Base-by-base conservation (phyloP, 2,329 filamentous ascomycete genomes). In the Clarireedia hainanense region DNA sequence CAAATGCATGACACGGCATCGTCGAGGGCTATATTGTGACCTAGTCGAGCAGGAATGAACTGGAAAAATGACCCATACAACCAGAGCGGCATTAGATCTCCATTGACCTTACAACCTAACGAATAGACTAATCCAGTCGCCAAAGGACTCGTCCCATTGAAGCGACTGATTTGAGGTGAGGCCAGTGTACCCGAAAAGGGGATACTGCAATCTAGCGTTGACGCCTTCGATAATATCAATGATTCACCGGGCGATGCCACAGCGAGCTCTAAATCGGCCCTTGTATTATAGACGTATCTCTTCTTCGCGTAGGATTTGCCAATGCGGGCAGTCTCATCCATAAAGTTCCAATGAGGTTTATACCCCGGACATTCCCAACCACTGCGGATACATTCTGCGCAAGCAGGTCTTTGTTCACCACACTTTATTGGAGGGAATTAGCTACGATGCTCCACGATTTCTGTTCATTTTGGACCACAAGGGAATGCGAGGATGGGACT, bases 331-430 rank as follows among this genome's bases (percentile, higher is more conserved):
- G 52, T 50, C 37, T 62, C 60, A 43, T 62, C 55, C 43, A 62
- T 53, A 23, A 62, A 62, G 23, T 55, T 61, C 55, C 57, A 62
- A 20, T 42, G 36, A 2, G 51, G 15, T 23, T 49, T 34, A 36
- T 61, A 60, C 3, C 59, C 59, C 7, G 58, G 56, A 52, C 61
- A 63, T 2, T 14, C 23, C 58, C 55, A 60, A 12, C 56, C 59
- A 46, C 45, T 52, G 10, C 30, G 53, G n/a, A 61, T 56, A 23
- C 61, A 63, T 56, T 57, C 50, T 27, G 53, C 27, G 23, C 61
- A 63, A 36, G 57, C 46, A 42, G 61, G 61, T n/a, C 42, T 40
- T 37, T 60, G 36, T 43, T 61, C 61, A 47, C 53, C 59, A 50
- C 61, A 63, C 59, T 62, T 42, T 26, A 12, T 3, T 4, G 5